phyloP scores from a whole-genome alignment of 208 protist genomes.

The Leishmania aethiopica region DNA sequence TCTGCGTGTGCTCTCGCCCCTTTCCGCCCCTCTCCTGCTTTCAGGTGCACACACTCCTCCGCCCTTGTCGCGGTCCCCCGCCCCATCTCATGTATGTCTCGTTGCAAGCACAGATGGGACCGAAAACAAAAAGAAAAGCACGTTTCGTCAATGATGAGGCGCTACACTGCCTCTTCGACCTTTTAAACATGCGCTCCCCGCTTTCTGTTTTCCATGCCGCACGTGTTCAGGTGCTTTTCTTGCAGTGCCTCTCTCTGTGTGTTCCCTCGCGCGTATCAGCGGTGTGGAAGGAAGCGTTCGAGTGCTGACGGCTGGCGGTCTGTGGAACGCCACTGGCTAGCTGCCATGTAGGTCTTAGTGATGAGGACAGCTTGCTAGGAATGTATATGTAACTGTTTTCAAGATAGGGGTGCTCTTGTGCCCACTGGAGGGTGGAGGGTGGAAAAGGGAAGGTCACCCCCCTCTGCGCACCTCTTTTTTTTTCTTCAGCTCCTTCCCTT shows the following conservation, averaged over 20 bases:
- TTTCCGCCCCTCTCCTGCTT: slow-evolving; percentile 1
- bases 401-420: not conserved
- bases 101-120: not conserved
- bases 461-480: not conserved
- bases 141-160: not conserved
- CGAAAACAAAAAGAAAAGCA: not conserved
- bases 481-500: not conserved
- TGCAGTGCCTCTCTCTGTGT: not conserved
- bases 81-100: not conserved
- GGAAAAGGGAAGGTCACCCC: not conserved
- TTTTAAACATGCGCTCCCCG: not conserved
- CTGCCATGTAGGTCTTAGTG: not conserved
- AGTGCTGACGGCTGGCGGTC: not conserved
- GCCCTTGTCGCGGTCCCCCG: not conserved
- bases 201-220: not conserved
- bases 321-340: not conserved
- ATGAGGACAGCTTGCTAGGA: not conserved
- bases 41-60: slow-evolving; percentile 1
- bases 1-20: not conserved
- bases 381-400: slow-evolving; percentile 6
- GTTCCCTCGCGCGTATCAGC: not conserved
- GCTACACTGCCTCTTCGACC: not conserved
- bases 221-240: not conserved
- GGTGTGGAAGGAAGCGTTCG: not conserved
- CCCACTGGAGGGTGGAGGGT: not conserved